These are phyloP conservation scores for Lepidium aucheri DNA, from an alignment of 345 rosid species.

Conservation along the genomic window DNA sequence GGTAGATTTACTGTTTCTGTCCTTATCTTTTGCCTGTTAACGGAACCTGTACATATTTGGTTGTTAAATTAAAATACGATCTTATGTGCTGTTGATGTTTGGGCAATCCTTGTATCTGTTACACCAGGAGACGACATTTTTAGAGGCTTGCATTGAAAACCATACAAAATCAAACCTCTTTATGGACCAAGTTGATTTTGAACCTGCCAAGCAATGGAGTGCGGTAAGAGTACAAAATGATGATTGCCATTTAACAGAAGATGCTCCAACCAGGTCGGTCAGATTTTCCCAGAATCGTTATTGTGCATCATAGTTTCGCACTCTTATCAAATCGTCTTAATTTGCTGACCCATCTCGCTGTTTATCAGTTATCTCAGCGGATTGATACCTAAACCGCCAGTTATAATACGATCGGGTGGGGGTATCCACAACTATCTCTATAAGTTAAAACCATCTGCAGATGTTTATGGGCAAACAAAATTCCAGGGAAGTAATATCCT, in stretches of 20 bases:
- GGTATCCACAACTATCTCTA: slow-evolving; percentile 87
- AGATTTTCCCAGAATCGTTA: neutral
- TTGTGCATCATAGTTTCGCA: neutral
- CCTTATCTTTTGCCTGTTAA: neutral
- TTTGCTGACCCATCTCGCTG: slow-evolving; percentile 2
- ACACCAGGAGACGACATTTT: slow-evolving; percentile 70
- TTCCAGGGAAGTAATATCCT: slow-evolving; percentile 66
- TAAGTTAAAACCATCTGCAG: slow-evolving; percentile 44
- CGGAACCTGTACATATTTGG: neutral
- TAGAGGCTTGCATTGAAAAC: slow-evolving; percentile 95
- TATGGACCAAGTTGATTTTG: slow-evolving; percentile 99
- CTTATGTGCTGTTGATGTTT: slow-evolving; percentile 3
- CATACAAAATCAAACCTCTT: slow-evolving; percentile 86
- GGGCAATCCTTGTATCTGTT: slow-evolving; percentile 2
- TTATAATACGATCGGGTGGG: slow-evolving; percentile 83
- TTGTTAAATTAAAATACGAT: neutral
- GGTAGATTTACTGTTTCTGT: neutral
- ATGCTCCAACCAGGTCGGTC: slow-evolving; percentile 39
- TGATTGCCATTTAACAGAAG: slow-evolving; percentile 31
- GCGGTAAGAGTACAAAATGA: slow-evolving; percentile 55
- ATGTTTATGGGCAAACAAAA: slow-evolving; percentile 40
- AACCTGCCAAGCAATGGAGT: slow-evolving; percentile 81
- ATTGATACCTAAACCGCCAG: slow-evolving; percentile 51
- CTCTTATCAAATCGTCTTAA: neutral
- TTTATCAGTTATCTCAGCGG: slow-evolving; percentile 35